Evolutionary conservation across 164 flowering plant species (phyloP).

Genomic region (Chimonanthus salicifolius): DNA sequence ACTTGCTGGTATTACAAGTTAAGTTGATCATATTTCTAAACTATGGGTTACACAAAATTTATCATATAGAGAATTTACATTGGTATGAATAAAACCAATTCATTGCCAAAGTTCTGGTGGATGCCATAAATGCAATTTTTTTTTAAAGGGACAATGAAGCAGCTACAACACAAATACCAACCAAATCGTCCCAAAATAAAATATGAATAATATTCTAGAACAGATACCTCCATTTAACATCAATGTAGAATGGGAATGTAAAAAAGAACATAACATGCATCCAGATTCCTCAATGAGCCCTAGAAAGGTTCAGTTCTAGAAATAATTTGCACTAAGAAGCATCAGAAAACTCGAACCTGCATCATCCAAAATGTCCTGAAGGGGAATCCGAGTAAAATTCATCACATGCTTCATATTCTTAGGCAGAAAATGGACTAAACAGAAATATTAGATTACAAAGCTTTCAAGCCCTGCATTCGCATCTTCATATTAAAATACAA

Average conservation of each 20-base stretch:
- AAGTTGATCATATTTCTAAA: too few species aligned
- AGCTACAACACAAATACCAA: too few species aligned
- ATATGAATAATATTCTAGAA: neutral
- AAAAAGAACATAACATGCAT: neutral
- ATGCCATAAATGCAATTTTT: too few species aligned
- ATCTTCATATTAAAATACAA: too few species aligned
- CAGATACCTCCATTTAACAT: neutral
- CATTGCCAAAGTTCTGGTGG: too few species aligned
- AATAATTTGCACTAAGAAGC: conserved; percentile 3
- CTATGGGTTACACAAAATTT: too few species aligned
- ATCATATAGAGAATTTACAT: too few species aligned
- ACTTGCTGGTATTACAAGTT: too few species aligned
- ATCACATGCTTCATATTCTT: conserved; percentile 19
- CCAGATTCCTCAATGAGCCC: neutral
- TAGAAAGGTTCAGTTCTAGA: neutral
- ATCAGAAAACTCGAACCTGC: conserved; percentile 29
- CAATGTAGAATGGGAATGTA: neutral
- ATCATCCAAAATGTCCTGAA: conserved; percentile 32
- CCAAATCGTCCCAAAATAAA: neutral
- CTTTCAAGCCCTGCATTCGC: too few species aligned
- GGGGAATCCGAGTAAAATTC: conserved; percentile 39
- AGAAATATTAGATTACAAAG: neutral
- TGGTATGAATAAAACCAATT: too few species aligned
- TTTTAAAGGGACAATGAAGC: too few species aligned
- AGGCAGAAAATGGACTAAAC: neutral